Evolutionary conservation across 139 green algal genomes (phyloP).

Genomic region (Diplosphaera chodatii): DNA sequence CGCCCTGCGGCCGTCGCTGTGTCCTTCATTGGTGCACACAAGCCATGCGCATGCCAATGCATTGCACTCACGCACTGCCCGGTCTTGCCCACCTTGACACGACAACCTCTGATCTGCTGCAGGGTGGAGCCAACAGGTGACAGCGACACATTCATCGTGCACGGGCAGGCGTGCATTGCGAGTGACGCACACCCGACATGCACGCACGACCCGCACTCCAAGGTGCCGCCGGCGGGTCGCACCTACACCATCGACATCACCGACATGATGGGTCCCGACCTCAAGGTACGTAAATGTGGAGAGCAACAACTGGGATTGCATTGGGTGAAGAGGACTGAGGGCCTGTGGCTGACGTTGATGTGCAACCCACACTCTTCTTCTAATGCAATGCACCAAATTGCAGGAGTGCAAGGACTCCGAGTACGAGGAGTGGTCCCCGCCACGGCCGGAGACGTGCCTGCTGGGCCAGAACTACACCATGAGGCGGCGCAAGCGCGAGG

Average conservation of each 20-base stretch:
- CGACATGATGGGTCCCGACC: constrained; percentile 35
- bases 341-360: background rate
- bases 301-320: too few relatives aligned
- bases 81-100: too few relatives aligned
- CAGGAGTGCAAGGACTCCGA: constrained; percentile 36
- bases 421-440: constrained; percentile 39
- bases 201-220: constrained; percentile 17
- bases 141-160: constrained; percentile 71
- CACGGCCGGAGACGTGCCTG: constrained; percentile 19
- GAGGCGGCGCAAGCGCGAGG: constrained; percentile 37
- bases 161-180: constrained; percentile 68
- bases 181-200: constrained; percentile 37
- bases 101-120: constrained; percentile 4
- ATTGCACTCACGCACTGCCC: too few relatives aligned
- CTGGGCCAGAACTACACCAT: constrained; percentile 29
- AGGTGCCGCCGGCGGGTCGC: constrained; percentile 13
- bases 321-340: too few relatives aligned
- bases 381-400: too few relatives aligned
- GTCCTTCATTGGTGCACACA: too few relatives aligned
- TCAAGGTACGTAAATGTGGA: constrained; percentile 16
- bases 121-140: constrained; percentile 65
- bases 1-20: too few relatives aligned
- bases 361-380: too few relatives aligned
- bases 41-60: too few relatives aligned
- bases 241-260: constrained; percentile 67